Percentiles rank a stretch among this genome's conserved stretches.
Evolutionary conservation across 2,329 filamentous ascomycete genomes (phyloP).

Genomic region (Blastomyces percursus): DNA sequence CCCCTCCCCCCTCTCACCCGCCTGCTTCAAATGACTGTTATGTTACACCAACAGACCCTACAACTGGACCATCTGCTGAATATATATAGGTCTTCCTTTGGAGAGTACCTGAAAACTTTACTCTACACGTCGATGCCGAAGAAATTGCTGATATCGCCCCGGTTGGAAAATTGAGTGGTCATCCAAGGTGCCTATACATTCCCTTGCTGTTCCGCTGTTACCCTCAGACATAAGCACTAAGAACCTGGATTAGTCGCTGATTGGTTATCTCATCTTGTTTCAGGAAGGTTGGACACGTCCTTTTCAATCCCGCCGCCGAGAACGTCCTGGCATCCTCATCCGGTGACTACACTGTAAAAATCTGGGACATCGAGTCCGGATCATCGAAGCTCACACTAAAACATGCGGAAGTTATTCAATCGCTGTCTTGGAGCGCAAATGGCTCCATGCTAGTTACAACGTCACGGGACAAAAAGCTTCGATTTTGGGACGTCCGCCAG

Average conservation of each 20-base stretch:
- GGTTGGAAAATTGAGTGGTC: conserved; percentile 69
- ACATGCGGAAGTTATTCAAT: conserved; percentile 87
- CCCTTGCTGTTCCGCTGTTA: too few species aligned
- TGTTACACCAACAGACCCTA: background rate
- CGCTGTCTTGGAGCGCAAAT: conserved; percentile 86
- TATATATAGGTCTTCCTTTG: conserved; percentile 66
- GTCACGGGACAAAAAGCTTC: conserved; percentile 94
- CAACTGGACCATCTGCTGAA: conserved; percentile 8
- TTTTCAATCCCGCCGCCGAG: conserved; percentile 94
- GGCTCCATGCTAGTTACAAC: conserved; percentile 82
- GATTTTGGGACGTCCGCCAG: conserved; percentile 94
- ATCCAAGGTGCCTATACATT: conserved; percentile 56
- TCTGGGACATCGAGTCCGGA: conserved; percentile 85
- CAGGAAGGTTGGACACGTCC: conserved; percentile 93
- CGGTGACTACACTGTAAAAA: conserved; percentile 85
- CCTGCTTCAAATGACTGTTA: background rate
- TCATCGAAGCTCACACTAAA: conserved; percentile 64
- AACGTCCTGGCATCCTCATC: conserved; percentile 92
- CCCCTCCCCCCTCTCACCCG: too few species aligned
- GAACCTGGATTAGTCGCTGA: background rate
- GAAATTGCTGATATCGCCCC: conserved; percentile 73
- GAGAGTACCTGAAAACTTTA: conserved; percentile 83
- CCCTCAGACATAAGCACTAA: too few species aligned
- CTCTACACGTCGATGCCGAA: conserved; percentile 72
- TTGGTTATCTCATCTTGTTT: background rate